Evolutionary conservation across 306 rosid species (phyloP).

Genomic region (Dryas drummondii): DNA sequence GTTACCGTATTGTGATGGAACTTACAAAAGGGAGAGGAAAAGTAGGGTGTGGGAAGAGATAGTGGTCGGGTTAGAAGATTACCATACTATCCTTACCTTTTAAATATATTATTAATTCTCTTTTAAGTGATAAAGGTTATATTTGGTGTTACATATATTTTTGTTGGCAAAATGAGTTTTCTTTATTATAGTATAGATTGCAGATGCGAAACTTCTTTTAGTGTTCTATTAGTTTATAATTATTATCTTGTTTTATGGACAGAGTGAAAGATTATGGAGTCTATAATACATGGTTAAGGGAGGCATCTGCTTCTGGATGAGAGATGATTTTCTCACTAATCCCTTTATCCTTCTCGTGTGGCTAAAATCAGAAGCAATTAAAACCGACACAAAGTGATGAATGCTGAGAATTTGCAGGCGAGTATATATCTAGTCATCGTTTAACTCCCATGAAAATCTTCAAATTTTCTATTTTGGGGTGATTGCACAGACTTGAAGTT

Average conservation of each 20-base stretch:
- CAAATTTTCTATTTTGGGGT: background rate
- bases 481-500: background rate
- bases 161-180: too few species aligned
- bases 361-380: background rate
- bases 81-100: too few species aligned
- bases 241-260: conserved; percentile 20
- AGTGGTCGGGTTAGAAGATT: too few species aligned
- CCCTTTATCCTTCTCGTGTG: background rate
- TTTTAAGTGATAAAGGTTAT: too few species aligned
- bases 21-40: too few species aligned
- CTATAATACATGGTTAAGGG: conserved; percentile 67
- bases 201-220: background rate
- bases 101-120: too few species aligned
- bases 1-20: too few species aligned
- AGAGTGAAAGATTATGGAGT: conserved; percentile 64
- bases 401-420: background rate
- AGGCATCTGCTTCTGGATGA: conserved; percentile 32
- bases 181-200: too few species aligned
- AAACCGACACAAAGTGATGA: background rate
- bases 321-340: conserved; percentile 10
- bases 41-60: too few species aligned
- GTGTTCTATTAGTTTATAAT: conserved; percentile 10
- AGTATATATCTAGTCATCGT: background rate
- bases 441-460: background rate
- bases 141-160: too few species aligned